Evolutionary conservation across 345 rosid species (phyloP).

Genomic region (Brassica nigra): DNA sequence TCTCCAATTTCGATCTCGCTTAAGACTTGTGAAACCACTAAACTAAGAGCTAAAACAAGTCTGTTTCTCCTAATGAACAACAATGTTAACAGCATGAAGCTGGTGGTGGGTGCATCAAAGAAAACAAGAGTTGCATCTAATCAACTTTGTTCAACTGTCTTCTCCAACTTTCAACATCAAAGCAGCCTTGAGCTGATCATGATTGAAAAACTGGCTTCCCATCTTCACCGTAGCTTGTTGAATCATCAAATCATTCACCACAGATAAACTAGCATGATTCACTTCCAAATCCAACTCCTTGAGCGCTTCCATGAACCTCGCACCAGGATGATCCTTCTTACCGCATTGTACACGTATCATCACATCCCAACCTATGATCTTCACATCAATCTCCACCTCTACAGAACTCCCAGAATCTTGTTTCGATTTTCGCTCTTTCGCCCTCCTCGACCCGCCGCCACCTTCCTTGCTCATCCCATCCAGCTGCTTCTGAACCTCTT

Average conservation of each 20-base stretch:
- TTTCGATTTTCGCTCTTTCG: conserved; percentile 29
- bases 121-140: conserved; percentile 8
- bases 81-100: conserved; percentile 27
- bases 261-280: conserved; percentile 91
- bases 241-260: conserved; percentile 96
- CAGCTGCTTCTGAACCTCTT: conserved; percentile 68
- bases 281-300: conserved; percentile 91
- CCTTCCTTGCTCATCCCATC: conserved; percentile 59
- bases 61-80: conserved; percentile 32
- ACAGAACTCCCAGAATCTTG: conserved; percentile 37
- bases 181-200: conserved; percentile 80
- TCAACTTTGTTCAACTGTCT: conserved; percentile 6
- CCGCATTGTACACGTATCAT: conserved; percentile 86
- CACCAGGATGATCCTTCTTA: conserved; percentile 94
- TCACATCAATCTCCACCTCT: conserved; percentile 94
- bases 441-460: background rate
- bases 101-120: conserved; percentile 25
- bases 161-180: conserved; percentile 72
- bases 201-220: conserved; percentile 84
- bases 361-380: conserved; percentile 89
- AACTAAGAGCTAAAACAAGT: conserved; percentile 35
- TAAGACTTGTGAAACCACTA: conserved; percentile 28
- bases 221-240: conserved; percentile 98
- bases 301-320: conserved; percentile 84
- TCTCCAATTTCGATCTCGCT: conserved; percentile 22